Base-by-base conservation (phyloP, 2,329 filamentous ascomycete species). In the Lecanosticta acicola region DNA sequence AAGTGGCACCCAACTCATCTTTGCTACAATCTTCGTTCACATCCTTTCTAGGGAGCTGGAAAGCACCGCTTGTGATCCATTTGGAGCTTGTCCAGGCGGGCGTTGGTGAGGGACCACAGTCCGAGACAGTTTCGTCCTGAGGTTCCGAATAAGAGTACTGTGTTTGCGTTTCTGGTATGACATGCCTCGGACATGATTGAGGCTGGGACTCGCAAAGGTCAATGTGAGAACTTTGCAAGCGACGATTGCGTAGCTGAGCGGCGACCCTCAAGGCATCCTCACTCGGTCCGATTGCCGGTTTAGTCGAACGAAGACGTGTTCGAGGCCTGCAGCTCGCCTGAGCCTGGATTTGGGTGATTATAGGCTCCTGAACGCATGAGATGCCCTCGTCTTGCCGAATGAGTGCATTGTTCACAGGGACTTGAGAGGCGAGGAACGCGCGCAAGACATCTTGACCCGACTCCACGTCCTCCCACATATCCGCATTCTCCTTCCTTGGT, bases 51-150 rank as follows among this genome's bases (percentile, higher is more conserved):
- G 40, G 41, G 2, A 47, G 48, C 39, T 49, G 36, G 18, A 55
- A 49, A 5, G 50, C 43, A 32, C 54, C 50, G 5, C 41, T 53
- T 17, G 40, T 37, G 21, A 52, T 36, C 54, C 54, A 57, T 43
- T 50, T 57, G 4, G 49, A 49, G 32, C 54, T 57, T 20, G 54
- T 57, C 54, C 54, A 57, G 11, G 52, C 54, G n/a, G 54, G 50
- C 3, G 54, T 57, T 3, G 54, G 54, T 10, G 54, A 52, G 3
- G 54, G 49, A 16, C 54, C 51, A 17, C 43, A 50, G 14, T 56
- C 51, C 4, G 51, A 54, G 9, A 39, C 24, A 7, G 46, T 41
- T 4, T 46, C 41, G 19, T 45, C 37, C 7, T 32, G 17, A 16
- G 47, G 33, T 3, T 43, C 18, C 4, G 24, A 29, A 26, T 29